phyloP scores from a whole-genome alignment of 169 alveolate genomes.

The Perkinsus marinus region DNA sequence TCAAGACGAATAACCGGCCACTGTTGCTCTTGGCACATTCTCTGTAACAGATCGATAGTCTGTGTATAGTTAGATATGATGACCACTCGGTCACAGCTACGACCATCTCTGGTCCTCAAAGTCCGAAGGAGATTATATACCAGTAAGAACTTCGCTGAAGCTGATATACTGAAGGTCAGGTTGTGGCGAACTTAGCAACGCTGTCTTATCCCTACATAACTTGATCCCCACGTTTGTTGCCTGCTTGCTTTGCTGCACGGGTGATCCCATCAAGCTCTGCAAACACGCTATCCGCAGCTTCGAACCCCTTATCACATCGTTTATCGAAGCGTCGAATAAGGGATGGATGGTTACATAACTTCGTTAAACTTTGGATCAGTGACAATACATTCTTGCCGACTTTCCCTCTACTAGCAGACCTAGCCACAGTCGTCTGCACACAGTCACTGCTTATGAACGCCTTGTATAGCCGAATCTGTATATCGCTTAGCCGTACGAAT shows the following conservation, averaged over 20 bases:
- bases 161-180: not conserved
- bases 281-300: conserved; percentile 8
- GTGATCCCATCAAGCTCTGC: not conserved
- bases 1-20: conserved; percentile 71
- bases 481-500: not conserved
- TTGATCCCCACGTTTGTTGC: not conserved
- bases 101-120: conserved; percentile 27
- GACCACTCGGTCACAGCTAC: conserved; percentile 67
- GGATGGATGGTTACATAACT: conserved; percentile 69
- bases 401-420: not conserved
- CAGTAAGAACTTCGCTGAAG: not conserved
- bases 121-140: conserved; percentile 37
- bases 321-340: conserved; percentile 5
- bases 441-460: not conserved
- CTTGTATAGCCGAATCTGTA: not conserved
- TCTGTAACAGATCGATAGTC: conserved; percentile 68
- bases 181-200: not conserved
- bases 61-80: conserved; percentile 76
- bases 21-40: conserved; percentile 56
- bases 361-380: conserved; percentile 56
- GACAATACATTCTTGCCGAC: conserved; percentile 45
- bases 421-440: not conserved
- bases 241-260: not conserved
- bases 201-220: not conserved
- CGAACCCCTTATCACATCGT: conserved; percentile 22